phyloP scores from a whole-genome alignment of 345 rosid species.

The Linum usitatissimum region DNA sequence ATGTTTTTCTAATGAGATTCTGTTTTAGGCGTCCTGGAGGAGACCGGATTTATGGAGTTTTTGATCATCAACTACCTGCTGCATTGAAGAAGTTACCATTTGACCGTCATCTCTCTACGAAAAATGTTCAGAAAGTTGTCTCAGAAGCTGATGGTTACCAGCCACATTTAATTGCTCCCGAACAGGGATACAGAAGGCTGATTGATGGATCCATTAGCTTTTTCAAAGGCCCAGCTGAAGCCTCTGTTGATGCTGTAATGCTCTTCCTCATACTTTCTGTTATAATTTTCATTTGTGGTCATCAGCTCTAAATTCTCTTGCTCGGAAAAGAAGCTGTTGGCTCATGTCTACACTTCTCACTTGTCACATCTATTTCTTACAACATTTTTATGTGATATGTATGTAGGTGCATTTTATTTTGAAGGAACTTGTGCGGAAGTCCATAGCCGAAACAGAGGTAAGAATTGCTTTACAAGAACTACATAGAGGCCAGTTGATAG shows the following conservation, averaged over 20 bases:
- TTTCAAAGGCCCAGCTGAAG: slow-evolving; percentile 99
- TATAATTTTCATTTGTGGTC: slow-evolving; percentile 5
- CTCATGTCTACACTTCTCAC: not conserved
- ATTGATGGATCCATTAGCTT: slow-evolving; percentile 92
- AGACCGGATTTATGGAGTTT: slow-evolving; percentile 91
- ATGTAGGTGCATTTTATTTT: slow-evolving; percentile 78
- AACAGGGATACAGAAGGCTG: slow-evolving; percentile 97
- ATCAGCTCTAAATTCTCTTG: not conserved
- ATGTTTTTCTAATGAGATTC: slow-evolving; percentile 3
- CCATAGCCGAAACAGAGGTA: slow-evolving; percentile 90
- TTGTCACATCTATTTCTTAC: not conserved
- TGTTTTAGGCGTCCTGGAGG: slow-evolving; percentile 91
- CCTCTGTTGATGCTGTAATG: slow-evolving; percentile 93
- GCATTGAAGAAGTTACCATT: slow-evolving; percentile 97
- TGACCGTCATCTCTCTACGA: slow-evolving; percentile 84
- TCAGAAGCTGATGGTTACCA: slow-evolving; percentile 99
- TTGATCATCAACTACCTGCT: slow-evolving; percentile 95
- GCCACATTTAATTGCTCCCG: slow-evolving; percentile 99
- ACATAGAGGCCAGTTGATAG: not conserved
- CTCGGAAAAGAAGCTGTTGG: not conserved
- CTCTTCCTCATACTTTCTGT: slow-evolving; percentile 12
- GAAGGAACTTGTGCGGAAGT: slow-evolving; percentile 96
- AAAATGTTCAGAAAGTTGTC: slow-evolving; percentile 93
- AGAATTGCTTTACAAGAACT: slow-evolving; percentile 15
- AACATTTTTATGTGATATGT: not conserved